Evolutionary conservation across 768 basidiomycete genomes (phyloP).

Genomic region (Brasilioporus rufonigricans): DNA sequence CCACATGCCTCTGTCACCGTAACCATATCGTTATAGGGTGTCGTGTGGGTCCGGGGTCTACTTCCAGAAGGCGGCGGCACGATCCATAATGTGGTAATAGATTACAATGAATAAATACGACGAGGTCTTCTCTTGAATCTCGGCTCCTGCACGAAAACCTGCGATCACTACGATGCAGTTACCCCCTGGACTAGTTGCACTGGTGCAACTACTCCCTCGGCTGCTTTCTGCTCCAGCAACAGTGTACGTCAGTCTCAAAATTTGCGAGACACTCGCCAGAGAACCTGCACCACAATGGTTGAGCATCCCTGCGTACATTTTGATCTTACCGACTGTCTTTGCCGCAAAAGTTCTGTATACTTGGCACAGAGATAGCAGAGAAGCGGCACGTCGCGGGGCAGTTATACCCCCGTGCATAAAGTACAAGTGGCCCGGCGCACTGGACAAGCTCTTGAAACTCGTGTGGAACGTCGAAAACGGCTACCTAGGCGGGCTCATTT

Average conservation of each 20-base stretch:
- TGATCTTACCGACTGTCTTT: slow-evolving; percentile 25
- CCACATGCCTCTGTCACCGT: no score
- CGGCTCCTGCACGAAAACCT: no score
- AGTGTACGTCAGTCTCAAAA: slow-evolving; percentile 11
- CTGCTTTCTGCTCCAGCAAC: slow-evolving; percentile 19
- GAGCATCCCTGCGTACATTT: slow-evolving; percentile 14
- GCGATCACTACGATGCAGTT: no score
- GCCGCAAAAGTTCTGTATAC: slow-evolving; percentile 38
- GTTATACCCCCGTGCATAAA: neutral
- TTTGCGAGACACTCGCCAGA: slow-evolving; percentile 8
- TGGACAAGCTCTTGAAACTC: neutral
- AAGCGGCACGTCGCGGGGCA: neutral
- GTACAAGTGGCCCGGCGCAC: neutral
- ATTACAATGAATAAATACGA: no score
- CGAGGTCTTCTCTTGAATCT: no score
- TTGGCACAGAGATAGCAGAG: slow-evolving; percentile 36
- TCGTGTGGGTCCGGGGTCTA: no score
- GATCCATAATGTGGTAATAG: no score
- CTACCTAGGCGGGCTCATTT: slow-evolving; percentile 42
- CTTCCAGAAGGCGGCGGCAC: no score
- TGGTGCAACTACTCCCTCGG: slow-evolving; percentile 30
- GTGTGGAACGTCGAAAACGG: slow-evolving; percentile 40
- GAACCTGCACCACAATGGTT: slow-evolving; percentile 12
- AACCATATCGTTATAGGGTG: no score
- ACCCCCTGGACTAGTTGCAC: slow-evolving; percentile 34